A percentile compares a stretch with the other conserved stretches of the same genome.
phyloP scores from a whole-genome alignment of 305 asterid genomes.

The Fraxinus sp. region DNA sequence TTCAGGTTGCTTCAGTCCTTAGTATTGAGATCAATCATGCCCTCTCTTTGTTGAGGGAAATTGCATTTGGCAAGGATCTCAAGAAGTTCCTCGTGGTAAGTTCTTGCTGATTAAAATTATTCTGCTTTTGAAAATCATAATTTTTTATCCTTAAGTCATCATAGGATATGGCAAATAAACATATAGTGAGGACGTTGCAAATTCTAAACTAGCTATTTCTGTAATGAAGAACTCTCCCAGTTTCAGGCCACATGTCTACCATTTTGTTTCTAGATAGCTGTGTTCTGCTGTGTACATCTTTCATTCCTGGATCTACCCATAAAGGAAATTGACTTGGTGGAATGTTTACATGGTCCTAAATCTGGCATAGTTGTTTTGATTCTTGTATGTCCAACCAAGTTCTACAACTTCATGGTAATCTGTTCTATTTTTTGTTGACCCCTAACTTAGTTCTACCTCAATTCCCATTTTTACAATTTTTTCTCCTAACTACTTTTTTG shows the following conservation, averaged over 20 bases:
- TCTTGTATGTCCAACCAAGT: neutral
- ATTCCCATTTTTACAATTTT: neutral
- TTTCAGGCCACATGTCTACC: neutral
- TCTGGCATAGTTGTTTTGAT: neutral
- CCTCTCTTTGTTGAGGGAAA: conserved; percentile 53
- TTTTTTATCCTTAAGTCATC: neutral
- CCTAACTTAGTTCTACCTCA: neutral
- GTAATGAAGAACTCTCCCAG: neutral
- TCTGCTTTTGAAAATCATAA: neutral
- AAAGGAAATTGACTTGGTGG: neutral
- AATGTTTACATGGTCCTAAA: neutral
- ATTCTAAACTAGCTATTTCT: neutral
- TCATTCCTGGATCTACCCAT: neutral
- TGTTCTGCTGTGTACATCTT: neutral
- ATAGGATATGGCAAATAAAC: neutral
- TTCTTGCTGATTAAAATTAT: neutral
- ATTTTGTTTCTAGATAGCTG: neutral
- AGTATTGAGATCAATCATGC: conserved; percentile 58
- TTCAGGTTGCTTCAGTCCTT: conserved; percentile 59
- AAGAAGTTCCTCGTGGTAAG: conserved; percentile 79
- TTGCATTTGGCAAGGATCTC: conserved; percentile 81
- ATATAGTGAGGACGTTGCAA: neutral
- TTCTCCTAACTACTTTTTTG: neutral
- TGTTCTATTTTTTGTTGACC: neutral
- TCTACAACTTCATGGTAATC: neutral